These are phyloP conservation scores for Neopestalotiopsis sp. DNA, from an alignment of 2,329 filamentous ascomycete species.

Conservation along the genomic window DNA sequence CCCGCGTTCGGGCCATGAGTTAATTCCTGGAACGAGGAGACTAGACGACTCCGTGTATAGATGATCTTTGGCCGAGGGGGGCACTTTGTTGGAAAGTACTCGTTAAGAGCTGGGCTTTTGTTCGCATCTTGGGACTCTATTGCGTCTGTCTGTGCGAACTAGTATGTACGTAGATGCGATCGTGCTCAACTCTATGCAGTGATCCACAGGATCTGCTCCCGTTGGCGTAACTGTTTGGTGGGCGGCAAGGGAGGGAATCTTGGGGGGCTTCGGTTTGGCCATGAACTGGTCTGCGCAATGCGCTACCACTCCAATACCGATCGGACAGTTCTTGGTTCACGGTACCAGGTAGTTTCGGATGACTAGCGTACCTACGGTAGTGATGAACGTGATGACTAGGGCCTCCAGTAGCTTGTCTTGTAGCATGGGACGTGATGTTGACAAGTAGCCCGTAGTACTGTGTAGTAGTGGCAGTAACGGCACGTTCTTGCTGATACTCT, in stretches of 20 bases:
- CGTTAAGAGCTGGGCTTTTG: background rate
- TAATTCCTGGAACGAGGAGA: background rate
- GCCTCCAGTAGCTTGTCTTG: background rate
- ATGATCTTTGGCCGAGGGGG: background rate
- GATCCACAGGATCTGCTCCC: constrained; percentile 6
- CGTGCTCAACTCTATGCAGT: background rate
- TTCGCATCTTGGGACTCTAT: background rate
- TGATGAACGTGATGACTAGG: background rate
- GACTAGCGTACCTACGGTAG: background rate
- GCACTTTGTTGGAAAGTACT: background rate
- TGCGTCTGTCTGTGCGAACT: background rate
- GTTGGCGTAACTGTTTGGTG: background rate
- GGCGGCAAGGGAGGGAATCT: background rate
- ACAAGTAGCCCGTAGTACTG: no score
- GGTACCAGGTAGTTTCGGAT: constrained; percentile 9
- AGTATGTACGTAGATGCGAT: no score
- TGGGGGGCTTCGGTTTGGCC: background rate
- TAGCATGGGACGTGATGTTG: background rate
- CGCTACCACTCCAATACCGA: background rate
- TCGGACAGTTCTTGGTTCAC: constrained; percentile 4
- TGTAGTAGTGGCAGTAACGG: no score
- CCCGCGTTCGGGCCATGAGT: background rate
- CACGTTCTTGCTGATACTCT: no score
- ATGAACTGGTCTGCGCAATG: background rate
- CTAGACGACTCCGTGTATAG: background rate